Conservation (phyloP, 371 early-diverging fungal genomes). For the Fennellomyces sp. region DNA sequence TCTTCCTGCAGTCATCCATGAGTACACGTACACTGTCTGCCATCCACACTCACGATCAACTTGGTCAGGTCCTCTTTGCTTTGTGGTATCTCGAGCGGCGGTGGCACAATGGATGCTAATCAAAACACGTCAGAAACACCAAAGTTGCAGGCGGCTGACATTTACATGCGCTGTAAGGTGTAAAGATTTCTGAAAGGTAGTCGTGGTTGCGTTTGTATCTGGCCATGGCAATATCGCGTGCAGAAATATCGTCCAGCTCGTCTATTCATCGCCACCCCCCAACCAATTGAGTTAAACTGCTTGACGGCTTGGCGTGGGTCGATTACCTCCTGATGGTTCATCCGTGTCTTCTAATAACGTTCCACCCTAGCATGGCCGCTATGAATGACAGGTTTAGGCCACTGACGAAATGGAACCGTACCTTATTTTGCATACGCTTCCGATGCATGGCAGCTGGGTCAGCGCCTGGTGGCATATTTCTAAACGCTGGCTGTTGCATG, state of each 20-base stretch:
- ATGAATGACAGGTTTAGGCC: neutral
- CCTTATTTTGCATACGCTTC: slow-evolving; percentile 16
- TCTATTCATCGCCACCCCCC: slow-evolving; percentile 53
- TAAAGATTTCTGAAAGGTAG: slow-evolving; percentile 76
- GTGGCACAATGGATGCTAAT: slow-evolving; percentile 39
- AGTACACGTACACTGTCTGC: slow-evolving; percentile 15
- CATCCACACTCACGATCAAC: slow-evolving; percentile 25
- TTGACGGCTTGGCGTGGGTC: neutral
- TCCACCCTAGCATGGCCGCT: slow-evolving; percentile 6
- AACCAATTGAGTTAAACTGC: neutral
- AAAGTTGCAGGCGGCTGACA: neutral
- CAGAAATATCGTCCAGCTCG: slow-evolving; percentile 70
- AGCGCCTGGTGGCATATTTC: slow-evolving; percentile 15
- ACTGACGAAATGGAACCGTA: neutral
- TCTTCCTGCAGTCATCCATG: slow-evolving; percentile 27
- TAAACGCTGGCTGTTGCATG: slow-evolving; percentile 20
- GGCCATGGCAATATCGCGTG: slow-evolving; percentile 74
- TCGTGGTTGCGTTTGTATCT: slow-evolving; percentile 84
- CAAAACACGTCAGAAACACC: neutral
- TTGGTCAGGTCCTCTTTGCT: slow-evolving; percentile 40
- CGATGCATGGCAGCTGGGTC: slow-evolving; percentile 23
- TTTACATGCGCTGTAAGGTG: slow-evolving; percentile 69
- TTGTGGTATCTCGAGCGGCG: slow-evolving; percentile 35
- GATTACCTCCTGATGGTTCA: slow-evolving; percentile 31
- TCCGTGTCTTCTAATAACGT: slow-evolving; percentile 13